Conservation (phyloP, 2,329 filamentous ascomycete species). For the Alternaria arborescens region DNA sequence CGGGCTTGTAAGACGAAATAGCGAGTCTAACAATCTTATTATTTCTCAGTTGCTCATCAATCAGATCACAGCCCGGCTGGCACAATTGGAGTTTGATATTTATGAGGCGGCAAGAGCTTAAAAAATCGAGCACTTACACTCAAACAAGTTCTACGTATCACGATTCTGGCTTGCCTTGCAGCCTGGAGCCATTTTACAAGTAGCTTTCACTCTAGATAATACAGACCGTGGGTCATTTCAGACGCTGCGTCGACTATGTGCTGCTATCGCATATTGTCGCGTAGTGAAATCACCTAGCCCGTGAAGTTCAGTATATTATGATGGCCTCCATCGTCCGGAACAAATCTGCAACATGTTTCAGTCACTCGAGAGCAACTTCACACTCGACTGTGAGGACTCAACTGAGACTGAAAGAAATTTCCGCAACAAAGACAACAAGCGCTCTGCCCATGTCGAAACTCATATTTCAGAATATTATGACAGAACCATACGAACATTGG, state of each 20-base stretch:
- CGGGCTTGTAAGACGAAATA: no score
- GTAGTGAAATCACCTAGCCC: neutral
- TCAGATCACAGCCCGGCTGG: conserved; percentile 8
- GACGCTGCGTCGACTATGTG: neutral
- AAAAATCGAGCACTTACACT: neutral
- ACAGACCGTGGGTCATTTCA: neutral
- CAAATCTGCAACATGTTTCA: neutral
- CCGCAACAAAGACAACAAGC: neutral
- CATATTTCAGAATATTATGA: neutral
- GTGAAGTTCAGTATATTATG: neutral
- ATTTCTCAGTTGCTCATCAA: neutral
- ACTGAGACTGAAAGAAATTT: neutral
- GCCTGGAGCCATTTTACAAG: neutral
- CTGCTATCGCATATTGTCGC: neutral
- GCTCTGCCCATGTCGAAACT: neutral
- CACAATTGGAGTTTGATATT: neutral
- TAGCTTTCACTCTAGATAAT: neutral
- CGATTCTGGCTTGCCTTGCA: neutral
- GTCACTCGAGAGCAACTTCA: neutral
- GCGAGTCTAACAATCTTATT: no score
- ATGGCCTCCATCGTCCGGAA: neutral
- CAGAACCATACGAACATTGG: neutral
- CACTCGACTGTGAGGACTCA: neutral
- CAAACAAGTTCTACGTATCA: neutral
- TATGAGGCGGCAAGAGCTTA: neutral